Evolutionary conservation across 2,329 filamentous ascomycete species (phyloP), one percentile per base, ranked within the genome.

Genomic region (Trichoderma atrobrunneum): DNA sequence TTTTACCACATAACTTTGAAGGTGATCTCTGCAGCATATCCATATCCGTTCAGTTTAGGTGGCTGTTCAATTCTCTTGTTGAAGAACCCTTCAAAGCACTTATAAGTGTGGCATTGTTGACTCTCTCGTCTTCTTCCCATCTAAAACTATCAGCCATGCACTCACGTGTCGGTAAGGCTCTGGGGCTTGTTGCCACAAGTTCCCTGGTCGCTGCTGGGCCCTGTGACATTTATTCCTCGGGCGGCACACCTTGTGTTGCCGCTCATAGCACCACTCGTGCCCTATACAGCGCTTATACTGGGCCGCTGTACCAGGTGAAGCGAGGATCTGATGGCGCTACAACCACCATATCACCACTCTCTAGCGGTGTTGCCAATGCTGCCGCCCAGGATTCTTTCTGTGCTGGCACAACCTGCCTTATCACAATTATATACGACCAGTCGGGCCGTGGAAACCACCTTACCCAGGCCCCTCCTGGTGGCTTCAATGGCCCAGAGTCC

Each of bases 341-440:
- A 10, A 68, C 24, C 14, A 32, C 54, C 4, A 68, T 68, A n/a
- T 18, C 54, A 14, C 65, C 65, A n/a, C 54, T 68, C 5, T 68
- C 65, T 2, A 56, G 54, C 18, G 65, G 65, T 1, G 34, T 68
- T 16, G 54, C 65, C 65, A 68, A 68, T 59, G 65, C 65, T 12
- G 65, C 48, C 18, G 26, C 34, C 21, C 65, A 68, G 18, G 65
- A 68, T 14, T 30, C 54, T 2, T 68, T 68, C 54, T 68, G 65
- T n/a, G 34, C 54, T n/a, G 26, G 34, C 24, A 68, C 65, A 7
- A 68, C 65, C 0, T 68, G 65, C 26, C 65, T 68, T 3, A 68
- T 68, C 18, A 59, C 65, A 10, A 60, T 68, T 24, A 68, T 68
- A 28, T 68, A 68, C 24, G 65, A 68, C 26, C 65, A 68, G 34